Base-by-base conservation (phyloP, 2,329 filamentous ascomycete genomes). In the Hypoxylon sp. region DNA sequence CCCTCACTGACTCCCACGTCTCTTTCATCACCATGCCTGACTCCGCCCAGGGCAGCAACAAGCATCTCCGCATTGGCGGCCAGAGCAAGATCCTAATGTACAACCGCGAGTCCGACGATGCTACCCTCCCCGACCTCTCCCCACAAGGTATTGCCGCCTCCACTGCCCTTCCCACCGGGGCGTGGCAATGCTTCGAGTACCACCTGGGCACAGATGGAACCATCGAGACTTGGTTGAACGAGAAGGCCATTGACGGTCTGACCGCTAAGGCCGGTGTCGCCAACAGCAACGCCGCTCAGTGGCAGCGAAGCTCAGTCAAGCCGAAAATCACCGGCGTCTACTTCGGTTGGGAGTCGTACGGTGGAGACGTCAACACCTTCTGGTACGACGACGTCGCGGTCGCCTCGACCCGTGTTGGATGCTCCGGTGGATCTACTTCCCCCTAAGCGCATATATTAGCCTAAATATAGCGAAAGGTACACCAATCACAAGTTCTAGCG, bases 21-120 rank as follows among this genome's bases (percentile, higher is more conserved):
- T 84, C 86, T 51, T 90, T 90, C 81, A 89, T 90, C 79, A 89
- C 87, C 20, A 89, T 90, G 86, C 85, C 87, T 2, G 88, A 90
- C 79, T 80, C 86, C 0, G 81, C 85, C 1, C 86, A 87, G 66
- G 86, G 84, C 66, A 76, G 77, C 49, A 84, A 85, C 60, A 89
- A 90, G 79, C 87, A 90, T 73, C 85, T 90, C 33, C 86, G 88
- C 62, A 89, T 90, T 66, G 87, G 88, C 48, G 88, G 87, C 4
- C 88, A 89, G 77, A 85, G 79, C 79, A 83, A 85, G 70, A 89
- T 90, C 74, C 78, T 90, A 35, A 89, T 90, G 87, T 90, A 86
- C 82, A 90, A 90, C 82, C 87, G 87, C 76, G 88, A 90, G 74
- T 83, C 84, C 14, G 87, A 90, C 76, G 88, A 90, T 67, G 88